phyloP scores from a whole-genome alignment of 345 rosid genomes.

The Bretschneidera sinensis region DNA sequence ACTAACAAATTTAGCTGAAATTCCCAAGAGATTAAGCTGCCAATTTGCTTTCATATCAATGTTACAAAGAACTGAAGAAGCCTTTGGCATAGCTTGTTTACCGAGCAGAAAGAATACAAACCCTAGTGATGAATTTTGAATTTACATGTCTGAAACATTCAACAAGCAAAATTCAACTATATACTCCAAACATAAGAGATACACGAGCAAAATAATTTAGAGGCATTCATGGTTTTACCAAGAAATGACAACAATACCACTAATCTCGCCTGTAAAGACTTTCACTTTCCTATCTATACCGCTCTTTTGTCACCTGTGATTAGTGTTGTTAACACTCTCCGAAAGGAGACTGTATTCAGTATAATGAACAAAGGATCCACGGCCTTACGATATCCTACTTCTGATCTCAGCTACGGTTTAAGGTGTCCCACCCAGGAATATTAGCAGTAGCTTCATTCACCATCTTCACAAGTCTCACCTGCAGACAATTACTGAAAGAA shows the following conservation, averaged over 20 bases:
- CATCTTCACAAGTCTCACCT: conserved; percentile 64
- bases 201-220: neutral
- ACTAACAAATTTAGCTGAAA: too few relatives aligned
- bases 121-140: neutral
- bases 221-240: neutral
- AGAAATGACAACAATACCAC: neutral
- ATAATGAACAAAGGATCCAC: conserved; percentile 1
- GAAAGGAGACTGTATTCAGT: conserved; percentile 6
- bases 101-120: too few relatives aligned
- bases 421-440: conserved; percentile 54
- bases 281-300: conserved; percentile 15
- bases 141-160: neutral
- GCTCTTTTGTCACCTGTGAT: conserved; percentile 16
- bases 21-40: too few relatives aligned
- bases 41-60: too few relatives aligned
- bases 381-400: neutral
- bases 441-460: conserved; percentile 71
- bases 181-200: neutral
- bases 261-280: neutral
- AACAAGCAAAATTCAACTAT: neutral
- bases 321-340: conserved; percentile 7
- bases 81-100: too few relatives aligned
- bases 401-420: conserved; percentile 25
- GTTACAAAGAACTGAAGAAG: too few relatives aligned
- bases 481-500: conserved; percentile 12